Base-by-base conservation (phyloP, 371 early-diverging fungal genomes). In the Mucor circinelloides region DNA sequence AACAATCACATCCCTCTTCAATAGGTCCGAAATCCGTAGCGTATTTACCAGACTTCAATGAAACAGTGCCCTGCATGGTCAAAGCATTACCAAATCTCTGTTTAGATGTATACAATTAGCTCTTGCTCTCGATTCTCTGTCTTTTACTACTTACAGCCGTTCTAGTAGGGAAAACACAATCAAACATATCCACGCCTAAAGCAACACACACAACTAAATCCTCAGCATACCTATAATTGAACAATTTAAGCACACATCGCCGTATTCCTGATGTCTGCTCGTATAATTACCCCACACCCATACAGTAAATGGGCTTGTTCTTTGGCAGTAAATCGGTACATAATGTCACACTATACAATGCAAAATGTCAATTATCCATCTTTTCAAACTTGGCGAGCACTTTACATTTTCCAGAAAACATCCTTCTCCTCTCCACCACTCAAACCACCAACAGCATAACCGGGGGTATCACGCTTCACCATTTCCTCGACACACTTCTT, bases 141-240 rank as follows among this genome's bases (percentile, higher is more conserved):
- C 30, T 21, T n/a, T 25, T 25, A 25, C 31, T n/a, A 74, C 82
- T 75, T 84, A 88, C 88, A 0, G 97, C 98, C 17, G 97, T 98
- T 59, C 99, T 87, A 10, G 99, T 97, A 21, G 99, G 99, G 77
- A 93, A 98, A 6, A 98, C 98, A 80, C 99, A 98, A 76, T 98
- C 99, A 74, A 91, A 95, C 97, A 97, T 97, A 77, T 97, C 97
- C 27, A 94, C 94, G 59, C 99, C 99, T 56, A 98, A 81, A 28
- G 97, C 95, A 36, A 92, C 87, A 82, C 95, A 96, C 1, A 98
- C 93, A 7, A 97, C 93, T 70, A 97, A 75, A 80, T 97, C 97
- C 67, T 94, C 95, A 5, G 96, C 95, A 72, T 97, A 98, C 5
- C 96, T 96, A 58, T 78, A 80, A 4, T 86, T 1, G 8, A 48